Evolutionary conservation across 1,284 basidiomycete genomes (phyloP).

Genomic region (Wolfiporia cocos): DNA sequence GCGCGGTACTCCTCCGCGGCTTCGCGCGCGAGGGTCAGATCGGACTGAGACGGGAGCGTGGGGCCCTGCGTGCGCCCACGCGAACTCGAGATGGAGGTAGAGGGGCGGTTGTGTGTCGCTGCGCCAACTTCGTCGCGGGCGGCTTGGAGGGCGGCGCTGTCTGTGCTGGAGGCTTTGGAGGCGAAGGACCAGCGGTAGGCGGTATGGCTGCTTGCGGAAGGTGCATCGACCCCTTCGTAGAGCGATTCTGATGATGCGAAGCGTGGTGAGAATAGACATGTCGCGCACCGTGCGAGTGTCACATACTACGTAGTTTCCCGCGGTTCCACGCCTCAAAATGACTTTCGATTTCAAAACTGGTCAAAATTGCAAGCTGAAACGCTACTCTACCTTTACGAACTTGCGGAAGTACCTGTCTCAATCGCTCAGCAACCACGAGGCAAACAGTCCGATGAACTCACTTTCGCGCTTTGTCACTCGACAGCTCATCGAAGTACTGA

Average conservation of each 20-base stretch:
- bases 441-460: slow-evolving; percentile 28
- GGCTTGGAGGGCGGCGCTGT: slow-evolving; percentile 47
- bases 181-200: slow-evolving; percentile 57
- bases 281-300: slow-evolving; percentile 1
- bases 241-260: slow-evolving; percentile 38
- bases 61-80: slow-evolving; percentile 52
- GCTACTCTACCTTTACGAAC: slow-evolving; percentile 62
- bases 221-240: slow-evolving; percentile 49
- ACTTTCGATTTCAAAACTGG: slow-evolving; percentile 1
- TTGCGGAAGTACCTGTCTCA: slow-evolving; percentile 71
- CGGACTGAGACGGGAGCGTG: slow-evolving; percentile 57
- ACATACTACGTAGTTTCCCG: slow-evolving; percentile 58
- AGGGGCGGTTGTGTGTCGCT: slow-evolving; percentile 42
- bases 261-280: neutral
- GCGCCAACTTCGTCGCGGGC: slow-evolving; percentile 54
- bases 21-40: slow-evolving; percentile 62
- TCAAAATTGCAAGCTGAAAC: neutral
- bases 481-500: slow-evolving; percentile 73
- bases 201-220: slow-evolving; percentile 50
- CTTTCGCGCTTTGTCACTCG: slow-evolving; percentile 70
- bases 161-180: slow-evolving; percentile 38
- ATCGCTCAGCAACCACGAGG: slow-evolving; percentile 22
- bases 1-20: slow-evolving; percentile 39
- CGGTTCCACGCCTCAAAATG: slow-evolving; percentile 64
- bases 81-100: slow-evolving; percentile 19